Evolutionary conservation across 2,329 filamentous ascomycete species (phyloP).

Genomic region (Phaeosphaeriaceae sp.): DNA sequence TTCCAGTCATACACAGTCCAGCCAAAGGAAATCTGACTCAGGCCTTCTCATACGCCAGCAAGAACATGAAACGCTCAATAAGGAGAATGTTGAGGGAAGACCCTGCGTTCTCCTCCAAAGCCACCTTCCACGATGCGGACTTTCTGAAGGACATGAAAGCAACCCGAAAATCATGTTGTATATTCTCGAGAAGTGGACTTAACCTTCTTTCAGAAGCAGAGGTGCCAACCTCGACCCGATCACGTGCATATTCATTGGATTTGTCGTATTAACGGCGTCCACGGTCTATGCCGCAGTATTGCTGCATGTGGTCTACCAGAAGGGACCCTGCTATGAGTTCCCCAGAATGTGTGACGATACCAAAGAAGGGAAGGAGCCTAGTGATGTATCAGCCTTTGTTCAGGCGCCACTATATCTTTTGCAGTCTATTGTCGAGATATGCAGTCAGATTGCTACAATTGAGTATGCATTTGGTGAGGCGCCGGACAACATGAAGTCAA

Average conservation of each 20-base stretch:
- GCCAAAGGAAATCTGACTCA: not conserved
- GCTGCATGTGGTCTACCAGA: slow-evolving; percentile 34
- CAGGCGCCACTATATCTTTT: slow-evolving; percentile 48
- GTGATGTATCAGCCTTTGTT: slow-evolving; percentile 42
- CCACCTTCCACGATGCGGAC: not conserved
- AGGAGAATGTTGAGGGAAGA: too few relatives aligned
- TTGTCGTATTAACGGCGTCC: slow-evolving; percentile 18
- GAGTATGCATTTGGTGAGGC: slow-evolving; percentile 52
- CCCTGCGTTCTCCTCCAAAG: too few relatives aligned
- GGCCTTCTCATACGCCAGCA: not conserved
- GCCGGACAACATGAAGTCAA: slow-evolving; percentile 47
- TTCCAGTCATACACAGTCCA: not conserved
- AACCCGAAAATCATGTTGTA: slow-evolving; percentile 26
- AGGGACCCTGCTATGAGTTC: not conserved
- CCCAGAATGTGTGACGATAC: not conserved
- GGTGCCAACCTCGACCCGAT: slow-evolving; percentile 29
- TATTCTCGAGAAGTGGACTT: slow-evolving; percentile 28
- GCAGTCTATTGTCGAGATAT: slow-evolving; percentile 49
- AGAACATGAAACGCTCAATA: not conserved
- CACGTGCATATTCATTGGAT: slow-evolving; percentile 25
- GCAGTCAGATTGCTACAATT: slow-evolving; percentile 47
- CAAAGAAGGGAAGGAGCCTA: not conserved
- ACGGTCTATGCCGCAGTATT: slow-evolving; percentile 32
- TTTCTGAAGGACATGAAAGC: slow-evolving; percentile 30
- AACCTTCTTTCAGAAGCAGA: slow-evolving; percentile 20